These are phyloP conservation scores for Artomyces pyxidatus DNA, from an alignment of 768 basidiomycete genomes.

Conservation along the genomic window DNA sequence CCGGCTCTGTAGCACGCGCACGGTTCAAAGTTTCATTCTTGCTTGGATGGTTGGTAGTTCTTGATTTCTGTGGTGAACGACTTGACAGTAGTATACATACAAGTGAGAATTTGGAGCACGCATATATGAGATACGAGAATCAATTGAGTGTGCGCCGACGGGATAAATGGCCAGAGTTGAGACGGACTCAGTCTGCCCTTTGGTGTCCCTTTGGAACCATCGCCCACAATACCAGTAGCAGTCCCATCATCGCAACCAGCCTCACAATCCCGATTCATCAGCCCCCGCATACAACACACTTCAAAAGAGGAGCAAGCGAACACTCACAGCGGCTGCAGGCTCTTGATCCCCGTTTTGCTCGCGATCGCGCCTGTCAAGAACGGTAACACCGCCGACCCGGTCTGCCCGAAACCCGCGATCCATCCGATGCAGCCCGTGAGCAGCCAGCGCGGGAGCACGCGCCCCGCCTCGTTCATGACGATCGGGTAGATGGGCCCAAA, in stretches of 20 bases:
- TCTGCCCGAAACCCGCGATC: constrained; percentile 13
- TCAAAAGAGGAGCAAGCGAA: constrained; percentile 12
- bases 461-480: constrained; percentile 6
- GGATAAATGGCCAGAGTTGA: too few species aligned
- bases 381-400: constrained; percentile 13
- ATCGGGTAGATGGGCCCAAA: constrained; percentile 76
- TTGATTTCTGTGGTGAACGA: too few species aligned
- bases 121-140: too few species aligned
- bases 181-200: background rate
- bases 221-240: background rate
- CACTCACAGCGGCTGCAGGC: constrained; percentile 15
- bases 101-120: too few species aligned
- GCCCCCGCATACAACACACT: background rate
- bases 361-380: constrained; percentile 14
- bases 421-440: constrained; percentile 8
- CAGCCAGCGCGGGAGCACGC: constrained; percentile 7
- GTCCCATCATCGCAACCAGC: constrained; percentile 3
- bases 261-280: background rate
- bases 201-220: background rate
- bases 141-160: too few species aligned
- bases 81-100: too few species aligned
- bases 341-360: constrained; percentile 9
- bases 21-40: too few species aligned
- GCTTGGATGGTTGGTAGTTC: too few species aligned
- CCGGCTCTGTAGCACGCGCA: too few species aligned